These are phyloP conservation scores for Arthrobotrys entomopaga DNA, from an alignment of 2,329 filamentous ascomycete genomes.

Conservation along the genomic window DNA sequence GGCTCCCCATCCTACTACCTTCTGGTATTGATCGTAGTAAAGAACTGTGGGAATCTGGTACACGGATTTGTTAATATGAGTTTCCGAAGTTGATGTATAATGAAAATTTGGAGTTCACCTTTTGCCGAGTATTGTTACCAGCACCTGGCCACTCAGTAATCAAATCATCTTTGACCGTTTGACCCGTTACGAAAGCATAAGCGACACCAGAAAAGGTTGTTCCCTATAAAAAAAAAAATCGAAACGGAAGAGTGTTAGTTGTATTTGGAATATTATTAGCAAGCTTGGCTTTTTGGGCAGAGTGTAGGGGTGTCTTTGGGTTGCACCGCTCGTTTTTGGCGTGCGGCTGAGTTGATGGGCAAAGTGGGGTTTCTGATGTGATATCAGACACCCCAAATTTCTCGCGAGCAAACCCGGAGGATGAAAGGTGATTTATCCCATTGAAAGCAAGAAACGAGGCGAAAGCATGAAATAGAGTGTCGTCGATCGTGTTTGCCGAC, in stretches of 20 bases:
- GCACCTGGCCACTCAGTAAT: conserved; percentile 99
- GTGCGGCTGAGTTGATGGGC: conserved; percentile 49
- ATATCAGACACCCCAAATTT: conserved; percentile 38
- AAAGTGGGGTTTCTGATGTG: conserved; percentile 52
- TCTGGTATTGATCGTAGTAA: conserved; percentile 99
- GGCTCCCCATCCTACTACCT: conserved; percentile 98
- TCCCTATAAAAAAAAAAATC: conserved; percentile 69
- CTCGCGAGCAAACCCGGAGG: conserved; percentile 6
- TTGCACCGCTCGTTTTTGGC: conserved; percentile 30
- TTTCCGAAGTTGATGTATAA: background rate
- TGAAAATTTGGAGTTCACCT: conserved; percentile 69
- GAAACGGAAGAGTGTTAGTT: conserved; percentile 18
- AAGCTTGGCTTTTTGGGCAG: conserved; percentile 6
- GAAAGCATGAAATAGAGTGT: conserved; percentile 17
- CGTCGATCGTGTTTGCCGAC: background rate
- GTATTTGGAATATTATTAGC: conserved; percentile 36
- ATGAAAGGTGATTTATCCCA: background rate
- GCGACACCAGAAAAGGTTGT: conserved; percentile 98
- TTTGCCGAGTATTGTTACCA: conserved; percentile 97
- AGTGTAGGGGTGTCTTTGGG: conserved; percentile 1
- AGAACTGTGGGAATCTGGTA: conserved; percentile 96
- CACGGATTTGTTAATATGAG: background rate
- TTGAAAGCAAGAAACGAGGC: background rate
- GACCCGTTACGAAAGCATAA: conserved; percentile 89
- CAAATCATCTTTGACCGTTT: conserved; percentile 97